Evolutionary conservation across 148 eudicot species (phyloP), one percentile per base, ranked within the genome.

Genomic region (Spergularia marina): DNA sequence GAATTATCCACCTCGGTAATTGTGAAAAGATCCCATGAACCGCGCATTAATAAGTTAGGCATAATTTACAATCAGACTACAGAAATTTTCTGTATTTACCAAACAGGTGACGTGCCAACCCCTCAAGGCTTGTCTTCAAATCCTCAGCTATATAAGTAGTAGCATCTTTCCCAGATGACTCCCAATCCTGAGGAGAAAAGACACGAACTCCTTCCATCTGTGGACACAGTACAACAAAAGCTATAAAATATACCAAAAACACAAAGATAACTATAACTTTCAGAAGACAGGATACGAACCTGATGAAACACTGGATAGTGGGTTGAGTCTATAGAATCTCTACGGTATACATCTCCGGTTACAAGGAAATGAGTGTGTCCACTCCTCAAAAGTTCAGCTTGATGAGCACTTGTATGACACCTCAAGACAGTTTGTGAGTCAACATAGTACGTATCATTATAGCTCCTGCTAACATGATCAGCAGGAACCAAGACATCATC

Each of bases 341-440:
- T 89, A 60, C 99, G 96, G 71, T 95, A 95, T 64, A 95, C 99
- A 85, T 95, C 99, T 81, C 99, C 99, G 36, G 92, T 91, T 51
- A 92, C 94, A 52, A 95, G 97, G 74, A 95, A 95, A 84, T 88
- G 87, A 71, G 94, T 89, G 77, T 89, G 83, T 23, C 99, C 99
- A 57, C 61, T 81, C 76, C 98, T 79, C 77, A 95, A 77, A 44
- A 95, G 79, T 84, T 95, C 98, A 72, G 97, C 99, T 85, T 95
- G 99, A 85, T 95, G 99, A 71, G 99, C 98, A 87, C 99, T 95
- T 9, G 99, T 95, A 87, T 92, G 99, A 84, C 99, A 95, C 85
- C 99, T 88, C 74, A 95, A 81, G 64, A 95, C 96, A 47, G 90
- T 89, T 89, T 95, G 87, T 59, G 97, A 76, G 76, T 92, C 96